Base-by-base conservation (phyloP, 192 early-diverging fungal genomes). In the Entomortierella chlamydospora region DNA sequence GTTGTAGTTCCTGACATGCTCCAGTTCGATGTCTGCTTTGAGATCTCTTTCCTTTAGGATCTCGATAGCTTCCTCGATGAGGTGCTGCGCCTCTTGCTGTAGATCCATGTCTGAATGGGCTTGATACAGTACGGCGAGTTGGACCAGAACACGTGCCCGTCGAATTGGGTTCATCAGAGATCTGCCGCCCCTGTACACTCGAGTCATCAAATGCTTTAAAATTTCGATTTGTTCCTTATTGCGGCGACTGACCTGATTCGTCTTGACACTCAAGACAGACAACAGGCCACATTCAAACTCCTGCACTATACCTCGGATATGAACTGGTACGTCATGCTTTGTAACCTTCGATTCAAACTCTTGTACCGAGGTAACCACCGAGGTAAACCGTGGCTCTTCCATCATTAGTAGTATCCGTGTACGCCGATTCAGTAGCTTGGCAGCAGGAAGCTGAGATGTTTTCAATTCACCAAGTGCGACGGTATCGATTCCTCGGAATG, bases 1-100 rank as follows among this genome's bases (percentile, higher is more conserved):
- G 43, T 91, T 84, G 69, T 90, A 82, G 13, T 85, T 68, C 60
- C 85, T 82, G 50, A 83, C 84, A 9, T 71, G 51, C 23, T 69
- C 52, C n/a, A 90, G 60, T 17, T 81, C 61, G 8, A 22, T 26
- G 54, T 90, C 88, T 8, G 64, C 23, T 28, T 54, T 79, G 25
- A 81, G 57, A 45, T 85, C 60, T 23, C 34, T 54, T 54, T 70
- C 49, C 69, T 83, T 73, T 25, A 83, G 56, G 56, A 83, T 66
- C 54, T 84, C 68, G 18, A 66, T 59, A 12, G 85, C 81, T 56
- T 84, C 83, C 6, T 70, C 42, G 10, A 76, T 63, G 28, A 69
- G 43, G 26, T 54, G 25, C 0, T 66, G 28, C 11, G 74, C 58
- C 51, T 73, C 62, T 25, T 64, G 28, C 62, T 56, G 73, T 22